phyloP scores from a whole-genome alignment of 768 basidiomycete species.

The Heimioporus sp. region DNA sequence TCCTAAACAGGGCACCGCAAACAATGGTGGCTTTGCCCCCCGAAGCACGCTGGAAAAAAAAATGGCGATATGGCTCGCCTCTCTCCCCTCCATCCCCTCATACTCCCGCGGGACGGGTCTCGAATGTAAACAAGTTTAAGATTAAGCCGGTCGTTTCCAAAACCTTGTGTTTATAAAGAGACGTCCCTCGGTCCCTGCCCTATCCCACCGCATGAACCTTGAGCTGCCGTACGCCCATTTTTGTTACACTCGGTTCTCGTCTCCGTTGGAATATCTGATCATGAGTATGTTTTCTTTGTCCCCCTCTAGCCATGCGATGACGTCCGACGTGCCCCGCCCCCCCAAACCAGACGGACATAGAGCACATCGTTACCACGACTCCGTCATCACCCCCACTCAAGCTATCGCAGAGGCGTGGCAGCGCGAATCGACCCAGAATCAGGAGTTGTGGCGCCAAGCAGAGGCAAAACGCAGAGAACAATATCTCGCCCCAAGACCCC shows the following conservation, averaged over 20 bases:
- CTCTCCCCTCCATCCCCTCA: neutral
- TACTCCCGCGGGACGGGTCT: conserved; percentile 19
- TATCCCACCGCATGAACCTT: conserved; percentile 32
- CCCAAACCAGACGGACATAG: conserved; percentile 34
- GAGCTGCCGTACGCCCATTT: conserved; percentile 38
- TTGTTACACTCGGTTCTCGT: conserved; percentile 26
- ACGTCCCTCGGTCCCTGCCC: conserved; percentile 29
- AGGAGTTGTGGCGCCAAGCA: conserved; percentile 59
- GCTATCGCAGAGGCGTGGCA: conserved; percentile 71
- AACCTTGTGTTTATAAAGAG: conserved; percentile 36
- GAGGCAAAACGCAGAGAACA: conserved; percentile 46
- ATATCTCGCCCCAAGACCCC: conserved; percentile 39
- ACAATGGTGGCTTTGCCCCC: conserved; percentile 28
- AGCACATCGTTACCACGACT: conserved; percentile 27
- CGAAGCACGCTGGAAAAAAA: conserved; percentile 6
- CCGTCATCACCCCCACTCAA: conserved; percentile 49
- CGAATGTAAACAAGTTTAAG: conserved; percentile 27
- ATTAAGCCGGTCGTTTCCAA: conserved; percentile 20
- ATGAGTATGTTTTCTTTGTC: conserved; percentile 27
- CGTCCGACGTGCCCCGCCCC: conserved; percentile 31
- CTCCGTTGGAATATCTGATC: conserved; percentile 24
- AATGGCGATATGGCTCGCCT: conserved; percentile 3
- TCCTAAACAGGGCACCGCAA: conserved; percentile 28
- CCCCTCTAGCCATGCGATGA: conserved; percentile 33
- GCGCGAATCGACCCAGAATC: conserved; percentile 55